Evolutionary conservation across 768 basidiomycete species (phyloP).

Genomic region (Russula sp.): DNA sequence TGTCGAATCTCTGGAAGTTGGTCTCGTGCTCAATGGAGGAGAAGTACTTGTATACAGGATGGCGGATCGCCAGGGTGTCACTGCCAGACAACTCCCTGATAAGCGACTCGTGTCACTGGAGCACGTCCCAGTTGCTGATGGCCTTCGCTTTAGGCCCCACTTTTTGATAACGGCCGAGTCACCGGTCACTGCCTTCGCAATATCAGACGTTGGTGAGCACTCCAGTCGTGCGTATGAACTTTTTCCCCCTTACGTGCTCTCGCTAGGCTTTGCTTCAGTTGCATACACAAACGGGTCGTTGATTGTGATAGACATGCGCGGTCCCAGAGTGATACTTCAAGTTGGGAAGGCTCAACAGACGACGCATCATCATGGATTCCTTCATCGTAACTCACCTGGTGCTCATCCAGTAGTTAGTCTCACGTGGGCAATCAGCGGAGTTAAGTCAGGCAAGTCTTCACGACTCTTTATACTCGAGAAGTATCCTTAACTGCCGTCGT

Average conservation of each 20-base stretch:
- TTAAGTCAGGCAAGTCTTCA: constrained; percentile 49
- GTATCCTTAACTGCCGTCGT: constrained; percentile 5
- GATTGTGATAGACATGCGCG: constrained; percentile 69
- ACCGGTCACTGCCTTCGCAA: constrained; percentile 51
- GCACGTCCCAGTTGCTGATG: constrained; percentile 44
- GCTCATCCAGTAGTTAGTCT: constrained; percentile 50
- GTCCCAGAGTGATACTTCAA: constrained; percentile 62
- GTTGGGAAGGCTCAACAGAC: constrained; percentile 43
- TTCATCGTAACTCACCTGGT: constrained; percentile 39
- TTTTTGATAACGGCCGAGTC: constrained; percentile 55
- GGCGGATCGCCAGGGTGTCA: constrained; percentile 29
- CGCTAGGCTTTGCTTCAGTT: constrained; percentile 71
- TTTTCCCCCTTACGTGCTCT: constrained; percentile 7
- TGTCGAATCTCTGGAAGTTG: constrained; percentile 55
- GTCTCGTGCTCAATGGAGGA: constrained; percentile 52
- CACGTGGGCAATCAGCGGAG: constrained; percentile 61
- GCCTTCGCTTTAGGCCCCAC: constrained; percentile 55
- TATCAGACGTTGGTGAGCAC: constrained; percentile 69
- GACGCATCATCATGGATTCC: constrained; percentile 39
- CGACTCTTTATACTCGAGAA: neutral
- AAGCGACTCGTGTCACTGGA: constrained; percentile 53
- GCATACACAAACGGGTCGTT: constrained; percentile 61
- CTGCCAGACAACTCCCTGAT: constrained; percentile 37
- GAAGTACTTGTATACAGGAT: constrained; percentile 54
- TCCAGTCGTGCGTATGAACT: neutral